Evolutionary conservation across 2,329 filamentous ascomycete genomes (phyloP).

Genomic region (Emmonsiellopsis sp.): DNA sequence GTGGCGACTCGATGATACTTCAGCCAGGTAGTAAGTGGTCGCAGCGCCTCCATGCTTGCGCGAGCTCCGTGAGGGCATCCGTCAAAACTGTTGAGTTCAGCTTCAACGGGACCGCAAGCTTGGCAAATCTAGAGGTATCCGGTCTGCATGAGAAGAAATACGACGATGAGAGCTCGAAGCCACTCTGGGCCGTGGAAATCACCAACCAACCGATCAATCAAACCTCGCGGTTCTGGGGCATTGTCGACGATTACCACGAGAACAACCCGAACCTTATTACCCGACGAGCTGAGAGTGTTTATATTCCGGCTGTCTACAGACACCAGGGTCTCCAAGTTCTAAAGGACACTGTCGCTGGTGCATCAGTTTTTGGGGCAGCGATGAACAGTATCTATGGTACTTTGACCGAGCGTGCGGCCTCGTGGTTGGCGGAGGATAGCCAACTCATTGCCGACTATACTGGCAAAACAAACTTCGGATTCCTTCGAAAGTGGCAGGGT

Average conservation of each 20-base stretch:
- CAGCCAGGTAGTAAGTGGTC: conserved; percentile 33
- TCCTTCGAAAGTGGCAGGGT: background rate
- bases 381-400: background rate
- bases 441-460: background rate
- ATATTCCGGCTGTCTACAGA: background rate
- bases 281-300: background rate
- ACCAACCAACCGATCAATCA: conserved; percentile 5
- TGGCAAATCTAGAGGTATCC: conserved; percentile 22
- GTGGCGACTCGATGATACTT: conserved; percentile 21
- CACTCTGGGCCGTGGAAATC: conserved; percentile 4
- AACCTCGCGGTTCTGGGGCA: conserved; percentile 26
- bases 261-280: background rate
- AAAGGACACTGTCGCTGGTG: background rate
- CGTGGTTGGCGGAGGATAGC: no score
- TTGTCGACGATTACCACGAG: conserved; percentile 9
- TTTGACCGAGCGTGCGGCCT: background rate
- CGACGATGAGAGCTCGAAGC: conserved; percentile 12
- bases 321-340: background rate
- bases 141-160: conserved; percentile 26
- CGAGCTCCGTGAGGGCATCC: conserved; percentile 28
- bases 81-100: conserved; percentile 34
- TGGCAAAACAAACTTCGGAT: background rate
- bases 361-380: background rate
- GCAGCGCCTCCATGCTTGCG: conserved; percentile 31
- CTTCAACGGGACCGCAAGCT: conserved; percentile 26